phyloP scores from a whole-genome alignment of 495 filamentous ascomycete species.

The Letharia columbiana region DNA sequence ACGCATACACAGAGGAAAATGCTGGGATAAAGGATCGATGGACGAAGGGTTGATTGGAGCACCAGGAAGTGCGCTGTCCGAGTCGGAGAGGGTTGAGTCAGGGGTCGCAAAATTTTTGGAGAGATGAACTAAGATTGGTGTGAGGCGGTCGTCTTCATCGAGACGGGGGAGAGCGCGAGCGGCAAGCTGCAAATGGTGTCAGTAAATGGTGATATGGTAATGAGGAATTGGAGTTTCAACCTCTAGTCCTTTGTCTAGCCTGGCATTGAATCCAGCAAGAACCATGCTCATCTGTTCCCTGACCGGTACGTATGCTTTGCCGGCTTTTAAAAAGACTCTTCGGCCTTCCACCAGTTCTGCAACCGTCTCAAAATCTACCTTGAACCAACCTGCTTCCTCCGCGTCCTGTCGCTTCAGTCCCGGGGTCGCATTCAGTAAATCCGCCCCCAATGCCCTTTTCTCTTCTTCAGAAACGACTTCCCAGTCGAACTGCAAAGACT shows the following conservation, averaged over 20 bases:
- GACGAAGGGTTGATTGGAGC: slow-evolving; percentile 67
- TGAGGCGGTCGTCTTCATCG: slow-evolving; percentile 93
- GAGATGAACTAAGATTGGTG: slow-evolving; percentile 86
- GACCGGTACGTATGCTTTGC: slow-evolving; percentile 86
- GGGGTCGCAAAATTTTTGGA: slow-evolving; percentile 88
- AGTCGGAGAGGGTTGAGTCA: slow-evolving; percentile 63
- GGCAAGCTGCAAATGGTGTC: slow-evolving; percentile 51
- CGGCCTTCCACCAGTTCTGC: slow-evolving; percentile 80
- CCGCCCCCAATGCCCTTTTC: slow-evolving; percentile 44
- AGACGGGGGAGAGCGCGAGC: slow-evolving; percentile 81
- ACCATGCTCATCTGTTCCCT: slow-evolving; percentile 82
- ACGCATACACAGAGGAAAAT: slow-evolving; percentile 94
- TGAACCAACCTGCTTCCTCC: slow-evolving; percentile 81
- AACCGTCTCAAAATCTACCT: slow-evolving; percentile 89
- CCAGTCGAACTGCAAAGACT: slow-evolving; percentile 68
- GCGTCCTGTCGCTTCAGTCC: slow-evolving; percentile 49
- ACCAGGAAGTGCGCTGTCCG: slow-evolving; percentile 50
- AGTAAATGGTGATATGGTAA: slow-evolving; percentile 13
- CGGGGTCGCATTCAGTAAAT: slow-evolving; percentile 45
- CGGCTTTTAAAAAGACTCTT: slow-evolving; percentile 63
- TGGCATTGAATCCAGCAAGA: slow-evolving; percentile 69
- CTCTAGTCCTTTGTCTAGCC: slow-evolving; percentile 73
- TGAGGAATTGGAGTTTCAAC: slow-evolving; percentile 34
- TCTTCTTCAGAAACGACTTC: slow-evolving; percentile 73
- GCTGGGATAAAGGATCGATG: slow-evolving; percentile 70